Base-by-base conservation (phyloP, 1,139 yeast species). In the Diutina siamensis region DNA sequence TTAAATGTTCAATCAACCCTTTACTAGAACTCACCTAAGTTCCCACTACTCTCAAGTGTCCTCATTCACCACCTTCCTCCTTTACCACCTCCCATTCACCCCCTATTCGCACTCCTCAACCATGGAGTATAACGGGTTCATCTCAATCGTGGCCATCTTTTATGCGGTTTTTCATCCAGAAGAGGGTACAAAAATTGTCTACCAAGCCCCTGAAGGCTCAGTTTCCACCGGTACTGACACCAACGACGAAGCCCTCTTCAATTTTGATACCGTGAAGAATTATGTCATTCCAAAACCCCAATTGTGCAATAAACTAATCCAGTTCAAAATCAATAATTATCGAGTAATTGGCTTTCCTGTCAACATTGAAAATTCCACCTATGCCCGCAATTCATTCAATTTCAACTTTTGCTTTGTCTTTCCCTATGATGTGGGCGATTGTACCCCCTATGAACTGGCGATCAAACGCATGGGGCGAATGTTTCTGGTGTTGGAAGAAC, bases 351-450 rank as follows among this genome's bases (percentile, higher is more conserved):
- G 97, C n/a, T 88, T 78, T 57, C 99, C 98, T 0, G 95, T 89
- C 3, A 81, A 83, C 52, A 80, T 92, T 19, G 78, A 77, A 50
- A 84, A 82, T 44, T 63, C 80, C 10, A 76, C 76, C 47, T 94
- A 94, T 61, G 83, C 92, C 3, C 74, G 98, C 54, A 94, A 94
- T 62, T 83, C 94, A 28, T 92, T 92, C 68, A 85, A 80, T 54
- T 94, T 92, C 72, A 89, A 92, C 57, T 83, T 92, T 57, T 87
- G 94, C 48, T 87, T 92, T 65, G 95, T 94, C 1, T 89, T 94
- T 59, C 83, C 83, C 5, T 85, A 83, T 56, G 81, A 80, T 46
- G 42, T 38, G 3, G 79, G 86, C 46, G 94, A 88, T 54, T 77
- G 89, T 0, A 75, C 84, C 1, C 92, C 95, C 0, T 92, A 86